Percentiles rank a stretch among this genome's conserved stretches.
These are phyloP conservation scores for Fusarium praegraminearum DNA, from an alignment of 2,329 filamentous ascomycete species.

Conservation along the genomic window DNA sequence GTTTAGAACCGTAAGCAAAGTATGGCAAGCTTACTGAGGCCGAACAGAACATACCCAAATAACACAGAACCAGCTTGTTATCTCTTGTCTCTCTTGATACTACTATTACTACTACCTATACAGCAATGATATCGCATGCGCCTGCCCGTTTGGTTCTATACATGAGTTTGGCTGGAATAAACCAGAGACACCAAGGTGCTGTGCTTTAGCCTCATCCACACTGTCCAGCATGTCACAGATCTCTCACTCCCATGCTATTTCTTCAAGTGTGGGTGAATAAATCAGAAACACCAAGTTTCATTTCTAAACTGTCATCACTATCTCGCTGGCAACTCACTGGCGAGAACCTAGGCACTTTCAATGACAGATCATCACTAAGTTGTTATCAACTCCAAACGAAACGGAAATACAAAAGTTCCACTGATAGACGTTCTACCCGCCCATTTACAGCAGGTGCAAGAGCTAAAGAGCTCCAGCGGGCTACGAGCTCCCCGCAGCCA, in stretches of 20 bases:
- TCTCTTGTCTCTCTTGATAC: neutral
- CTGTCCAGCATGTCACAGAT: neutral
- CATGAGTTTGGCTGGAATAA: neutral
- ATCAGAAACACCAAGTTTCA: neutral
- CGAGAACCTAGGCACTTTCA: neutral
- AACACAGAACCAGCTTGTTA: neutral
- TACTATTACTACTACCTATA: neutral
- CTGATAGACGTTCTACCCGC: neutral
- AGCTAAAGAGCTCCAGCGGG: neutral
- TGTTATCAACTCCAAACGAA: neutral
- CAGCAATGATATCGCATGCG: neutral
- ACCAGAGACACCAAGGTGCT: no score
- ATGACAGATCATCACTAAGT: neutral
- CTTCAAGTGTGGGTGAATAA: neutral
- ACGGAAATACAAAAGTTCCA: constrained; percentile 21
- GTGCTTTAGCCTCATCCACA: no score
- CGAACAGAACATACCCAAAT: neutral
- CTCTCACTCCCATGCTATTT: neutral
- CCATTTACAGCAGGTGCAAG: neutral
- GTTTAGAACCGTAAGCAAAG: neutral
- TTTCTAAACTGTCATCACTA: neutral
- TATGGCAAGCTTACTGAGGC: neutral
- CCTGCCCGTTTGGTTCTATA: neutral
- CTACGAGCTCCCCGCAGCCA: constrained; percentile 1
- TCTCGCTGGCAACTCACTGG: neutral